Evolutionary conservation across 139 green algal species (phyloP).

Genomic region (Chlamydomonas incerta): DNA sequence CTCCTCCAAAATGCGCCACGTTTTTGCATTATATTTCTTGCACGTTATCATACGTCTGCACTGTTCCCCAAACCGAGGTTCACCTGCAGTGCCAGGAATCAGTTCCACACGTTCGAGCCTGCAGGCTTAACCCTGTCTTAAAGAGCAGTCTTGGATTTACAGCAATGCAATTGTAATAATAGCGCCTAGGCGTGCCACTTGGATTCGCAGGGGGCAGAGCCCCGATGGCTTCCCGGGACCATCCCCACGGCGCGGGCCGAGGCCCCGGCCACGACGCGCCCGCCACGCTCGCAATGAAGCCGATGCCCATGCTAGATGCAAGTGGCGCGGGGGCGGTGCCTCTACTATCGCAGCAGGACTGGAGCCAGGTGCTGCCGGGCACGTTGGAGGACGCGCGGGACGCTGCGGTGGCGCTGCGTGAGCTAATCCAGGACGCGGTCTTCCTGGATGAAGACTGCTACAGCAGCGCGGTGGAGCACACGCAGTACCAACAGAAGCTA

Average conservation of each 20-base stretch:
- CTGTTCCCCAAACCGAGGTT: too few species aligned
- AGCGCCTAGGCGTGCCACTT: too few species aligned
- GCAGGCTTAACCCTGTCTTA: too few species aligned
- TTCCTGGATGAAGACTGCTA: constrained; percentile 83
- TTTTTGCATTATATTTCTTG: too few species aligned
- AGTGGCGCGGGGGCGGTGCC: not conserved
- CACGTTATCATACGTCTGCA: too few species aligned
- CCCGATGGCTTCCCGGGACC: too few species aligned
- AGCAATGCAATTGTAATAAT: too few species aligned
- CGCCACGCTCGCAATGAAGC: constrained; percentile 8
- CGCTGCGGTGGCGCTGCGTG: constrained; percentile 40
- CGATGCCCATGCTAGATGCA: constrained; percentile 8
- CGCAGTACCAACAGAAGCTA: constrained; percentile 67
- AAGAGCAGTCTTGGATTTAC: too few species aligned
- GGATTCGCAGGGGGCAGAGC: too few species aligned
- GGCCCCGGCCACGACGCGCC: not conserved
- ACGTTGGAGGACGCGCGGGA: constrained; percentile 23
- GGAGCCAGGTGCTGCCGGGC: not conserved
- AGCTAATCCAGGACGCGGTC: constrained; percentile 75
- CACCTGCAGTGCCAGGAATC: too few species aligned
- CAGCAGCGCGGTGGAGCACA: constrained; percentile 54
- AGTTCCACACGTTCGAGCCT: too few species aligned
- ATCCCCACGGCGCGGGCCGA: not conserved
- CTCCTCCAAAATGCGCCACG: too few species aligned
- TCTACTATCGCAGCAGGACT: constrained; percentile 3